Evolutionary conservation across 2,329 filamentous ascomycete species (phyloP).

Genomic region (Ceratocystiopsis minuta): DNA sequence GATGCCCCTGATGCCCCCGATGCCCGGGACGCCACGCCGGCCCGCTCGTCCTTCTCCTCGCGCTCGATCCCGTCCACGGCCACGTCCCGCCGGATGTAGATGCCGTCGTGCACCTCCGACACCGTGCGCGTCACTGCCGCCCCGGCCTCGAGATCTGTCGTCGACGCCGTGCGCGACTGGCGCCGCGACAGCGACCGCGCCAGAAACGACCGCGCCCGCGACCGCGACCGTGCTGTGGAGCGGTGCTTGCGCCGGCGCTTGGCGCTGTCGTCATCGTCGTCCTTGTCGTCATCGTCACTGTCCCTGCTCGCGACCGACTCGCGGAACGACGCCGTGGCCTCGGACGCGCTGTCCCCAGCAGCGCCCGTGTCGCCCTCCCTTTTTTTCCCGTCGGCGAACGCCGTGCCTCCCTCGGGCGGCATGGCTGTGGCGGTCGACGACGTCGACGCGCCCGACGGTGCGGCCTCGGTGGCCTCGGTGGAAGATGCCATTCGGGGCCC

Average conservation of each 20-base stretch:
- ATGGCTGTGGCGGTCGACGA: no score
- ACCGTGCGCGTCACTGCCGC: conserved; percentile 16
- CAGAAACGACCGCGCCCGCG: background rate
- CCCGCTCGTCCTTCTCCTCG: conserved; percentile 2
- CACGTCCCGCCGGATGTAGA: conserved; percentile 18
- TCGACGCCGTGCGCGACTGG: background rate
- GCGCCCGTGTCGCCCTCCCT: no score
- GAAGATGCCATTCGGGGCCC: no score
- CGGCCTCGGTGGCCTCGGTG: no score
- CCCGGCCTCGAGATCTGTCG: background rate
- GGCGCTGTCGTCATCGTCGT: background rate
- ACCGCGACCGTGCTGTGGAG: background rate
- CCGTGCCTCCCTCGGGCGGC: no score
- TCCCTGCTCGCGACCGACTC: no score
- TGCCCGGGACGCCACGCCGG: background rate
- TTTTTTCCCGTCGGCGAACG: no score
- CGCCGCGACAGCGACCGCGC: background rate
- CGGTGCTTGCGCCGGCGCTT: background rate
- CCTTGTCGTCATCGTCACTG: background rate
- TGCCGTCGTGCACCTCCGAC: conserved; percentile 22
- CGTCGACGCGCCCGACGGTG: no score
- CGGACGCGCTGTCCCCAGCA: no score
- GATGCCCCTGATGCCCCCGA: no score
- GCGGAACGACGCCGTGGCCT: no score
- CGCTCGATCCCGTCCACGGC: conserved; percentile 15